Conservation (phyloP, 179 eudicot species). For the Silene noctiflora region DNA sequence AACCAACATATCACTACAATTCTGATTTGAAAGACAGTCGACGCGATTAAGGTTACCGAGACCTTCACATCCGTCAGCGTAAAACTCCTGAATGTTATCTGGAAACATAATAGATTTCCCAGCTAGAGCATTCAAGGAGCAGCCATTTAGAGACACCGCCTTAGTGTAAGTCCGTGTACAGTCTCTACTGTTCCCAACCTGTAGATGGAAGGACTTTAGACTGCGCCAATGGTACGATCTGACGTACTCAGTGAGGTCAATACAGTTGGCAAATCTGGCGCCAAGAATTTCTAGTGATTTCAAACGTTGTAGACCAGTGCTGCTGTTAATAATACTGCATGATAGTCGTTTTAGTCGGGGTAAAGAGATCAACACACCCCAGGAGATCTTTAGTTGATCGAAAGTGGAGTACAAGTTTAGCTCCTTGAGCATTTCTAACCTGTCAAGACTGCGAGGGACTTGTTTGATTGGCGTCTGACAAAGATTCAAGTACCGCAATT, state of each 20-base stretch:
- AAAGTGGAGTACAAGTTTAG: constrained; percentile 4
- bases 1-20: no score
- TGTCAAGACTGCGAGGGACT: constrained; percentile 16
- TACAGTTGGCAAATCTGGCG: constrained; percentile 1
- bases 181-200: constrained; percentile 2
- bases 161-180: neutral
- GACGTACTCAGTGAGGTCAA: constrained; percentile 17
- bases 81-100: constrained; percentile 12
- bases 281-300: constrained; percentile 20
- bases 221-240: constrained; percentile 18
- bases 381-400: neutral
- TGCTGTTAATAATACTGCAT: constrained; percentile 8
- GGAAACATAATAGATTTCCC: constrained; percentile 13
- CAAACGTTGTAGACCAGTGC: constrained; percentile 6
- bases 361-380: constrained; percentile 3
- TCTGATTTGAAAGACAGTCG: neutral
- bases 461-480: constrained; percentile 20
- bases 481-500: constrained; percentile 16
- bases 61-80: constrained; percentile 11
- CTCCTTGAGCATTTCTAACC: constrained; percentile 10
- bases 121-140: constrained; percentile 4
- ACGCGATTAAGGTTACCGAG: neutral
- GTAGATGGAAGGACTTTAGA: constrained; percentile 17
- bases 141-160: constrained; percentile 14
- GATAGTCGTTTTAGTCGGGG: constrained; percentile 10